Conservation (phyloP, 345 rosid species). For the Mallotus nudiflorus region DNA sequence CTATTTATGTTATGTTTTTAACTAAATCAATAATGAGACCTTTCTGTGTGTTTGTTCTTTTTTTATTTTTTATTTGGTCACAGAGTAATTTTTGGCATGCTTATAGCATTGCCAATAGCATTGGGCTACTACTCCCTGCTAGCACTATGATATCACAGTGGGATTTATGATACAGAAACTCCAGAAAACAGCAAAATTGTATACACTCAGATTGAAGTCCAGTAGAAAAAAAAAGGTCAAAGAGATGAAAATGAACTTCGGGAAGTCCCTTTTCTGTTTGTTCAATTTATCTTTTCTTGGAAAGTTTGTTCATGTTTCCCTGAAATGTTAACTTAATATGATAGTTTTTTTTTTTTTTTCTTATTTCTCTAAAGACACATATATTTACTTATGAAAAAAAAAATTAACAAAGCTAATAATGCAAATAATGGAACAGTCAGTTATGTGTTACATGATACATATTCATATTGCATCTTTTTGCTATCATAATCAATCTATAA, state of each 20-base stretch:
- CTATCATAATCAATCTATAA: too few relatives aligned
- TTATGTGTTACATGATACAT: too few relatives aligned
- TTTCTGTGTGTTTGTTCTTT: not conserved
- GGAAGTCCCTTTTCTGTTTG: conserved; percentile 17
- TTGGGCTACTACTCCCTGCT: conserved; percentile 72
- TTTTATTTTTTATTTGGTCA: conserved; percentile 8
- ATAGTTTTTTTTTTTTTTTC: not conserved
- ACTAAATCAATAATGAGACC: not conserved
- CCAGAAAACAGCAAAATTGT: conserved; percentile 6
- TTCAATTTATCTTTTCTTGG: not conserved
- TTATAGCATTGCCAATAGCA: conserved; percentile 71
- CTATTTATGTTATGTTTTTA: not conserved
- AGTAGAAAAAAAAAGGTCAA: conserved; percentile 3
- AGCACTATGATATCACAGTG: conserved; percentile 42
- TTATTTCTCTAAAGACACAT: not conserved
- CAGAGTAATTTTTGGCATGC: conserved; percentile 86
- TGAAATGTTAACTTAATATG: not conserved
- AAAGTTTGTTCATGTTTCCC: not conserved
- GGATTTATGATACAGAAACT: conserved; percentile 2
- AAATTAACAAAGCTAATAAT: not conserved
- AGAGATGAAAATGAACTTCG: not conserved
- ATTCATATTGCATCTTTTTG: too few relatives aligned
- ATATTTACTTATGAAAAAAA: not conserved
- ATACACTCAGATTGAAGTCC: too few relatives aligned
- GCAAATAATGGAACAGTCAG: not conserved